Percentiles rank a stretch among this genome's conserved stretches.
These are phyloP conservation scores for Solanum etuberosum DNA, from an alignment of 257 asterid species.

Conservation along the genomic window DNA sequence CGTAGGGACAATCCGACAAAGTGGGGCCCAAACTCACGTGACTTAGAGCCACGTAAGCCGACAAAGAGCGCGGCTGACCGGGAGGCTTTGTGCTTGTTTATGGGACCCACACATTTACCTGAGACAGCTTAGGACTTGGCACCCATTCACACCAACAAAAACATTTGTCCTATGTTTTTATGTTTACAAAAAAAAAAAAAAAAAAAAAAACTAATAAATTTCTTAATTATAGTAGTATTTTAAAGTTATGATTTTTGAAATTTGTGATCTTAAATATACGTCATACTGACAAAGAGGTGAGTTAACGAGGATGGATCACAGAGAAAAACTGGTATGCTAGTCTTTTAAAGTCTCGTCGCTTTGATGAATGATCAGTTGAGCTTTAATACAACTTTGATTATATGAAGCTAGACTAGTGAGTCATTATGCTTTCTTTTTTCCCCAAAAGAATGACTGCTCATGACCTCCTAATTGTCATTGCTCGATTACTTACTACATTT, in stretches of 20 bases:
- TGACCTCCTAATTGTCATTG: not conserved
- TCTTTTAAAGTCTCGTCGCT: not conserved
- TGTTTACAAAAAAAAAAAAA: not conserved
- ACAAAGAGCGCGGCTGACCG: slow-evolving; percentile 5
- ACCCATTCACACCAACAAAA: not conserved
- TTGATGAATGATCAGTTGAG: not conserved
- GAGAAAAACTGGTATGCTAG: rapidly evolving
- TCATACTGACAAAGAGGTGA: rapidly evolving
- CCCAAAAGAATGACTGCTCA: rapidly evolving
- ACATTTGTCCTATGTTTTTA: not conserved
- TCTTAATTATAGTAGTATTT: not conserved
- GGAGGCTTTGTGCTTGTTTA: not conserved
- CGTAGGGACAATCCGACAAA: slow-evolving; percentile 21
- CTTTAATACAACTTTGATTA: no score
- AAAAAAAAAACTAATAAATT: no score
- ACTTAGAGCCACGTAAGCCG: slow-evolving; percentile 8
- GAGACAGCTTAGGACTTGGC: slow-evolving; percentile 3
- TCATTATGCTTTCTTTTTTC: no score
- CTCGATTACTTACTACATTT: no score
- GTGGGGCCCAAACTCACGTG: slow-evolving; percentile 18
- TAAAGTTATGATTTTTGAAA: no score
- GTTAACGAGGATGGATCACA: not conserved
- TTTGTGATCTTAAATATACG: not conserved
- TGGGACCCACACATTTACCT: not conserved
- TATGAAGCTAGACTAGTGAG: not conserved